A percentile compares a stretch with the other conserved stretches of the same genome.
These are phyloP conservation scores for Puccinia horiana DNA, from an alignment of 1,284 basidiomycete species.

Conservation along the genomic window DNA sequence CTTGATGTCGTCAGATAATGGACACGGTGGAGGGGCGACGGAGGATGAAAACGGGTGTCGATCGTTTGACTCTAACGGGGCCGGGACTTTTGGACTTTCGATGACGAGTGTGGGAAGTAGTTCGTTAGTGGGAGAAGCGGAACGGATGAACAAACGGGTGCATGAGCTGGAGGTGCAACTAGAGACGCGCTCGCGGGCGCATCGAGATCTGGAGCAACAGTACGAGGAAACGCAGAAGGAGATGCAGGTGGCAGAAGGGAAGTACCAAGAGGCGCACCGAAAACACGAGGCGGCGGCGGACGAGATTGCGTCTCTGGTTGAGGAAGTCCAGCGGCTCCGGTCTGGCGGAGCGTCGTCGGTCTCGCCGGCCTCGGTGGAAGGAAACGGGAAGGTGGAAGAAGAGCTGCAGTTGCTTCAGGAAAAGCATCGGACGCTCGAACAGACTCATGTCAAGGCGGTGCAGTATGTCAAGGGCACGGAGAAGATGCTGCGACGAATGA, in stretches of 20 bases:
- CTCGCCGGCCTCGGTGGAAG: constrained; percentile 29
- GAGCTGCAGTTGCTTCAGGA: constrained; percentile 54
- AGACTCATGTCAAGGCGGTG: constrained; percentile 56
- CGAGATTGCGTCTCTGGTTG: constrained; percentile 66
- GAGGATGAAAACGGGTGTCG: constrained; percentile 62
- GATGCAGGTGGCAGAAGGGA: constrained; percentile 69
- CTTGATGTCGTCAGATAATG: constrained; percentile 85
- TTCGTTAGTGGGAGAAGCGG: constrained; percentile 57
- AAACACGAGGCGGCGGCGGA: constrained; percentile 48
- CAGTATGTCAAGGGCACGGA: constrained; percentile 72
- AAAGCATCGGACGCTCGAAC: constrained; percentile 54
- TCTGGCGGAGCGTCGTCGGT: constrained; percentile 43
- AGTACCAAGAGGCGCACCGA: constrained; percentile 39
- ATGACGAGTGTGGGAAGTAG: constrained; percentile 65
- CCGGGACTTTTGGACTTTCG: constrained; percentile 59
- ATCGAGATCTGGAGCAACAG: constrained; percentile 27
- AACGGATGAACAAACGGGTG: constrained; percentile 5
- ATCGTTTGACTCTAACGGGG: constrained; percentile 59
- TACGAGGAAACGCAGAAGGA: constrained; percentile 65
- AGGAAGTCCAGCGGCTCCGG: constrained; percentile 65
- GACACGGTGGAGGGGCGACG: constrained; percentile 72
- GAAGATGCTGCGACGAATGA: constrained; percentile 97
- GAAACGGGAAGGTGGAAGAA: constrained; percentile 53
- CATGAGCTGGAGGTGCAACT: constrained; percentile 36
- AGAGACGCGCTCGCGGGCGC: constrained; percentile 2